Conservation (phyloP, 352 stramenopile species). For the Phytopythium mirpurense region DNA sequence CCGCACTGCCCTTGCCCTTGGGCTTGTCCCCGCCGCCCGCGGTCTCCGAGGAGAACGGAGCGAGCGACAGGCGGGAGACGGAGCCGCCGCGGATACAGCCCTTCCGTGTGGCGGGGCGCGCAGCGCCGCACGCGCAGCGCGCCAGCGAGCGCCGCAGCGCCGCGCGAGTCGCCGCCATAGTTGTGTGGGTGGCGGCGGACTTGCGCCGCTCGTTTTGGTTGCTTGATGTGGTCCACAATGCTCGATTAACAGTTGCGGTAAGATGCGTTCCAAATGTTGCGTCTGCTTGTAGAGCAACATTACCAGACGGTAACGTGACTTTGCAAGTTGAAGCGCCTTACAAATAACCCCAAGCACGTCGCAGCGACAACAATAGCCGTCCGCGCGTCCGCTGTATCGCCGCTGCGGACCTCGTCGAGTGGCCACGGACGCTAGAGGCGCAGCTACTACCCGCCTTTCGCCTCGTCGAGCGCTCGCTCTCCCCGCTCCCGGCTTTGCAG, state of each 20-base stretch:
- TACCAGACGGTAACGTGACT: background rate
- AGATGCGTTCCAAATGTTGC: background rate
- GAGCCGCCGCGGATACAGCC: background rate
- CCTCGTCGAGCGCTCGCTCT: background rate
- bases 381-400: background rate
- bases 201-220: constrained; percentile 1
- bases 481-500: background rate
- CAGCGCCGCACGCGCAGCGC: constrained; percentile 7
- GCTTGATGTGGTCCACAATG: constrained; percentile 3
- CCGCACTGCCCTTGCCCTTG: background rate
- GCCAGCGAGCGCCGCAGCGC: constrained; percentile 7
- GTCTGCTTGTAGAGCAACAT: background rate
- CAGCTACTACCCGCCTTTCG: background rate
- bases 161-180: constrained; percentile 9
- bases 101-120: too few relatives aligned
- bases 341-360: too few relatives aligned
- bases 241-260: background rate
- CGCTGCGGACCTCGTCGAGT: background rate
- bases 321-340: too few relatives aligned
- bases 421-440: too few relatives aligned
- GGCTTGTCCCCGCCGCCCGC: background rate
- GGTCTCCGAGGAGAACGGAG: background rate
- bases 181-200: background rate
- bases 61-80: constrained; percentile 4
- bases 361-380: constrained; percentile 1